Evolutionary conservation across 2,329 filamentous ascomycete species (phyloP).

Genomic region (Cladosporium velox): DNA sequence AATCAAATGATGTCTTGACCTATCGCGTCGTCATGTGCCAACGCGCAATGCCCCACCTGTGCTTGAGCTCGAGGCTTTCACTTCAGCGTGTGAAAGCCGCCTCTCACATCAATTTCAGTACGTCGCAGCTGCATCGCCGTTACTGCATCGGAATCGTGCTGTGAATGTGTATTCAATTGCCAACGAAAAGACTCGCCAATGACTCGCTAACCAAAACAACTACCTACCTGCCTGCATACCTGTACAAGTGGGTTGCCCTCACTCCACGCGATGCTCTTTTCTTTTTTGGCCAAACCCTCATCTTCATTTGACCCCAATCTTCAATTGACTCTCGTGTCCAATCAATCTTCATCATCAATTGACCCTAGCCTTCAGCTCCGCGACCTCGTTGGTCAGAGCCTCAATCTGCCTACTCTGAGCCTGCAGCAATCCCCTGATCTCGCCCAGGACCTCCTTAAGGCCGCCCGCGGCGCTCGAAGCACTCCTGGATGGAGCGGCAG

Average conservation of each 20-base stretch:
- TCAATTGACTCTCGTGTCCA: not conserved
- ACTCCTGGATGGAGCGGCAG: conserved; percentile 38
- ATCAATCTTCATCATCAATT: not conserved
- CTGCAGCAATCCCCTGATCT: conserved; percentile 77
- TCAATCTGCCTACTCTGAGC: conserved; percentile 76
- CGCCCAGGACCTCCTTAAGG: conserved; percentile 66
- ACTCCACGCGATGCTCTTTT: not conserved
- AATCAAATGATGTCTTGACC: not conserved
- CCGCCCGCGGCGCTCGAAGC: conserved; percentile 52
- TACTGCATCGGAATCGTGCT: not conserved
- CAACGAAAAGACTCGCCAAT: conserved; percentile 6
- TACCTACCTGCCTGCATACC: conserved; percentile 5
- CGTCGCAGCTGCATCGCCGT: not conserved
- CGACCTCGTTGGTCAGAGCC: conserved; percentile 77
- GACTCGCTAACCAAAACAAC: conserved; percentile 16
- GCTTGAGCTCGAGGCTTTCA: not conserved
- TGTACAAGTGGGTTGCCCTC: conserved; percentile 13
- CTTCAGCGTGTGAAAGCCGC: not conserved
- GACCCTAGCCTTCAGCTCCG: conserved; percentile 70
- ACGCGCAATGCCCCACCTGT: too few relatives aligned
- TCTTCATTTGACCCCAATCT: not conserved
- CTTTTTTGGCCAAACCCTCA: not conserved
- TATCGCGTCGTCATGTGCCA: not conserved
- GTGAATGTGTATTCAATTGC: not conserved
- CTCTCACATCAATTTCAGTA: not conserved